These are phyloP conservation scores for Fusarium metavorans DNA, from an alignment of 2,329 filamentous ascomycete species.

Conservation along the genomic window DNA sequence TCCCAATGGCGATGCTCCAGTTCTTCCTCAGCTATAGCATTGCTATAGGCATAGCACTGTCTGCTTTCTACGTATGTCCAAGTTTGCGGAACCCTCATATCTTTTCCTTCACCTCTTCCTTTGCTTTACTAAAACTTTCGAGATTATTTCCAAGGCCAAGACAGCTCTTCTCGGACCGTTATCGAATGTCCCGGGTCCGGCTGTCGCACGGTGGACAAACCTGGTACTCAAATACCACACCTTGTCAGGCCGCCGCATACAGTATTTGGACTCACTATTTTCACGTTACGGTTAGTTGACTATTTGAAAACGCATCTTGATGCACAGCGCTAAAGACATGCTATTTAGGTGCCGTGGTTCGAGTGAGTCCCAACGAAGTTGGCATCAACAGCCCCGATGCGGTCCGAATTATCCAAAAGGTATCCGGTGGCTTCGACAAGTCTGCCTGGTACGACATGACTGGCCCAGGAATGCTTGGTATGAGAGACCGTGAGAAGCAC, in stretches of 20 bases:
- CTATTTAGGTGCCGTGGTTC: not conserved
- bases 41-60: not conserved
- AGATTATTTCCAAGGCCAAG: not conserved
- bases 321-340: rapidly evolving
- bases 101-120: too few relatives aligned
- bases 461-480: not conserved
- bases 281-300: not conserved
- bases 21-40: not conserved
- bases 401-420: constrained; percentile 1
- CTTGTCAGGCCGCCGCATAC: not conserved
- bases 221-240: not conserved
- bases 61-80: not conserved
- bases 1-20: not conserved
- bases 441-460: constrained; percentile 9
- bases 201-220: not conserved
- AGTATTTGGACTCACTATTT: not conserved
- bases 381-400: not conserved
- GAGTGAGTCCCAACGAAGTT: not conserved
- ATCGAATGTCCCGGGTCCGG: not conserved
- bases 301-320: rapidly evolving
- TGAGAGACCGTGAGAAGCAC: constrained; percentile 1
- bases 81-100: too few relatives aligned
- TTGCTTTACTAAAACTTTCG: too few relatives aligned
- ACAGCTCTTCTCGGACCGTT: not conserved
- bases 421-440: not conserved